Conservation (phyloP, 805 yeast species). For the Cyberlindnera sargentensis region DNA sequence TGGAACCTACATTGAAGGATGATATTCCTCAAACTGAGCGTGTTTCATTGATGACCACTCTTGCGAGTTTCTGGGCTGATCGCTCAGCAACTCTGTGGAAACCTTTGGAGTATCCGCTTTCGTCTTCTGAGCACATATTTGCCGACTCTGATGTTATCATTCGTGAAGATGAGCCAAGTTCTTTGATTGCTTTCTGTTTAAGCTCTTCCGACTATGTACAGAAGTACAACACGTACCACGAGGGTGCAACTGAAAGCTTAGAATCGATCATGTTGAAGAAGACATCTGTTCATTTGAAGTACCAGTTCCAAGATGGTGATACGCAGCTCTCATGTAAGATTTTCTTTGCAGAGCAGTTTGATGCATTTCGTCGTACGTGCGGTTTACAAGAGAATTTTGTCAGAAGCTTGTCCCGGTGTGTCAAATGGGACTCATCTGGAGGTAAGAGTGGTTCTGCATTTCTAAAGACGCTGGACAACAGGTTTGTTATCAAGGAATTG, state of each 20-base stretch:
- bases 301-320: conserved; percentile 82
- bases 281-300: conserved; percentile 84
- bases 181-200: conserved; percentile 87
- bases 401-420: conserved; percentile 87
- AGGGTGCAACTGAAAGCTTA: conserved; percentile 23
- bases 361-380: conserved; percentile 83
- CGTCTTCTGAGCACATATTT: conserved; percentile 79
- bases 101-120: conserved; percentile 76
- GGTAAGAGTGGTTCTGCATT: conserved; percentile 96
- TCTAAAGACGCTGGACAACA: conserved; percentile 82
- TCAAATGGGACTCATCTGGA: conserved; percentile 93
- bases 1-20: conserved; percentile 11
- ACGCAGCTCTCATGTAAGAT: conserved; percentile 87
- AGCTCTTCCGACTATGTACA: conserved; percentile 76
- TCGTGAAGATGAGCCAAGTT: conserved; percentile 94
- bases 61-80: conserved; percentile 95
- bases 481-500: conserved; percentile 84
- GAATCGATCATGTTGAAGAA: conserved; percentile 73
- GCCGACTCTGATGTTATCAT: conserved; percentile 91
- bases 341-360: conserved; percentile 93
- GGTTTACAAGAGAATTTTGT: conserved; percentile 68
- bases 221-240: conserved; percentile 36
- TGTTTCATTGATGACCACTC: conserved; percentile 70
- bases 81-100: conserved; percentile 94
- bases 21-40: conserved; percentile 49